phyloP scores from a whole-genome alignment of 352 stramenopile genomes.

The Pythium chondricola region DNA sequence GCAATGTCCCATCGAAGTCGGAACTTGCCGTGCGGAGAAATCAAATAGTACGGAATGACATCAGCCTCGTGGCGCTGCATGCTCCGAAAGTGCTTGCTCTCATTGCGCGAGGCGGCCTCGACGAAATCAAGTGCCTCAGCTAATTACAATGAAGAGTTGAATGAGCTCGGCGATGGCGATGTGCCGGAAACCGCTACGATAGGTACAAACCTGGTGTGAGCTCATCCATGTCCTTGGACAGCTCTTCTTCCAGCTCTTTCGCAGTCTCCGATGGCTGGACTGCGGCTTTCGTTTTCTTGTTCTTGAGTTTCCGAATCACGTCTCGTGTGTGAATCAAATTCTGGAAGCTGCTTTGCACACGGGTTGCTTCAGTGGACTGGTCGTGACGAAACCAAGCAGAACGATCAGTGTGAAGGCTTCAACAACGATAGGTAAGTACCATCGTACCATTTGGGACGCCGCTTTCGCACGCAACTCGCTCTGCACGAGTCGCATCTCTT shows the following conservation, averaged over 20 bases:
- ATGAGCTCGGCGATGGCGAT: too few species aligned
- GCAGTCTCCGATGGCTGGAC: slow-evolving; percentile 26
- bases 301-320: slow-evolving; percentile 53
- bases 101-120: slow-evolving; percentile 64
- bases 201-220: slow-evolving; percentile 81
- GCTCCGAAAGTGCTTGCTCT: slow-evolving; percentile 86
- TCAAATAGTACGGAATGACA: slow-evolving; percentile 62
- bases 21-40: slow-evolving; percentile 72
- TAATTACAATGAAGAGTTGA: slow-evolving; percentile 6
- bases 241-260: slow-evolving; percentile 18
- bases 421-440: not conserved
- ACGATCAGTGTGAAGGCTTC: not conserved
- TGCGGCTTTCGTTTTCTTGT: slow-evolving; percentile 36
- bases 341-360: slow-evolving; percentile 38
- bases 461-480: slow-evolving; percentile 73
- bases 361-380: slow-evolving; percentile 25
- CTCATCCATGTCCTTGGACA: slow-evolving; percentile 60
- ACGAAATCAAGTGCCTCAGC: slow-evolving; percentile 75
- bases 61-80: slow-evolving; percentile 80
- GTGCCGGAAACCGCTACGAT: too few species aligned
- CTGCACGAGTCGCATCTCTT: slow-evolving; percentile 79
- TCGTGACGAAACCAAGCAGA: not conserved
- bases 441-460: slow-evolving; percentile 39
- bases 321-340: slow-evolving; percentile 54
- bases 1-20: slow-evolving; percentile 70